Percentiles rank a stretch among this genome's conserved stretches.
phyloP scores from a whole-genome alignment of 1,139 yeast genomes.

The Pichia kudriavzevii region DNA sequence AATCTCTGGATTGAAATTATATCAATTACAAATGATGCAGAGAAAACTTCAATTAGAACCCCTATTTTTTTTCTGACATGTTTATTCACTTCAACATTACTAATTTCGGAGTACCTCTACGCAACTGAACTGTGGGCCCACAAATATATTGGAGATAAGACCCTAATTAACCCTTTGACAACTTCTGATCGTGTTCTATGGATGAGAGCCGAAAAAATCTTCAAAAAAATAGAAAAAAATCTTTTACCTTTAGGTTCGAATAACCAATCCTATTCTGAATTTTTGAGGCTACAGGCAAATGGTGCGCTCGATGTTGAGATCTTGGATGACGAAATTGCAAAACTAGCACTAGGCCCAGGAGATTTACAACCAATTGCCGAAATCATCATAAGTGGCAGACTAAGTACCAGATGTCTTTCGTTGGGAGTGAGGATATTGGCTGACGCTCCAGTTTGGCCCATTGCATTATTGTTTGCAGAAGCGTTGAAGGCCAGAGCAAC shows the following conservation, averaged over 20 bases:
- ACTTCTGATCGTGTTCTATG: conserved; percentile 43
- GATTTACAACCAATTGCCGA: conserved; percentile 35
- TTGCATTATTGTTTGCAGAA: conserved; percentile 67
- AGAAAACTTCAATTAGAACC: conserved; percentile 57
- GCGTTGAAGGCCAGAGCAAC: conserved; percentile 64
- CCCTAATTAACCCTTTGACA: too few species aligned
- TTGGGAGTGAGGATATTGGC: conserved; percentile 67
- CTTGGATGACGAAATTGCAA: conserved; percentile 37
- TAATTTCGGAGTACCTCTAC: conserved; percentile 55
- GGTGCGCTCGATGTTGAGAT: conserved; percentile 46
- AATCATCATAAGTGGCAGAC: conserved; percentile 38
- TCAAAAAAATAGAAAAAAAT: conserved; percentile 50
- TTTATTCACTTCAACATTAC: conserved; percentile 50
- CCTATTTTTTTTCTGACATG: conserved; percentile 70
- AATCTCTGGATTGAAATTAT: conserved; percentile 66
- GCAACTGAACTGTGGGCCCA: conserved; percentile 46
- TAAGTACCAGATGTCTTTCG: conserved; percentile 51
- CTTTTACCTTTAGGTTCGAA: conserved; percentile 38
- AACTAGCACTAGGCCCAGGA: conserved; percentile 36
- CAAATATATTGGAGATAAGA: conserved; percentile 21
- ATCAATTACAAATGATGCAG: conserved; percentile 52
- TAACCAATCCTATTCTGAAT: conserved; percentile 46
- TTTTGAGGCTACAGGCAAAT: conserved; percentile 45
- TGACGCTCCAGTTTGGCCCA: conserved; percentile 81
- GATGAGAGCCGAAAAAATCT: conserved; percentile 42